A percentile compares a stretch with the other conserved stretches of the same genome.
Conservation (phyloP, 2,329 filamentous ascomycete species). For the Didymella pomorum region DNA sequence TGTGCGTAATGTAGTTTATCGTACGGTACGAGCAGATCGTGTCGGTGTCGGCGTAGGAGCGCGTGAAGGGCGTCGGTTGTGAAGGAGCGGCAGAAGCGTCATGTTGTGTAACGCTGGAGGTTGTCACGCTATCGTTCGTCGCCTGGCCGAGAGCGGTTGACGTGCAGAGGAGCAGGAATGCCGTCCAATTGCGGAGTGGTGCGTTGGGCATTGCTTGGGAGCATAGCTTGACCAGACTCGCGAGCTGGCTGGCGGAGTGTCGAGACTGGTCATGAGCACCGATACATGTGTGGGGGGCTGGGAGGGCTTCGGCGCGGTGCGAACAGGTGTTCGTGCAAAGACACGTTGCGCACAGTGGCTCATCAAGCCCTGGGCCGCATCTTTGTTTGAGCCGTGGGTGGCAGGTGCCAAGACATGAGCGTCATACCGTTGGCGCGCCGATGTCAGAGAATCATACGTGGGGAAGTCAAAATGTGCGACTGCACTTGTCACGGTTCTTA, state of each 20-base stretch:
- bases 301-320: slow-evolving; percentile 20
- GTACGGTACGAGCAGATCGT: slow-evolving; percentile 64
- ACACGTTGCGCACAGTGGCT: slow-evolving; percentile 23
- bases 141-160: slow-evolving; percentile 37
- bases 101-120: slow-evolving; percentile 33
- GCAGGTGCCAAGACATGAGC: slow-evolving; percentile 14
- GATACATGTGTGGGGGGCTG: slow-evolving; percentile 15
- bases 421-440: slow-evolving; percentile 6
- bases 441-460: not conserved
- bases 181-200: slow-evolving; percentile 48
- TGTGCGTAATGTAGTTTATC: slow-evolving; percentile 84
- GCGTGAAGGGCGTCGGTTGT: slow-evolving; percentile 19
- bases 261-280: slow-evolving; percentile 12
- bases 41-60: slow-evolving; percentile 43
- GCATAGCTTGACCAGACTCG: slow-evolving; percentile 48
- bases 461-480: not conserved
- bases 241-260: slow-evolving; percentile 28
- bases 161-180: slow-evolving; percentile 44
- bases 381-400: slow-evolving; percentile 15
- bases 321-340: slow-evolving; percentile 31
- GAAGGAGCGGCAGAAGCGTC: slow-evolving; percentile 25
- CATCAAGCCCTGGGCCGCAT: slow-evolving; percentile 5
- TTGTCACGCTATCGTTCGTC: slow-evolving; percentile 45
- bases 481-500: not conserved
- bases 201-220: slow-evolving; percentile 50